A percentile compares a stretch with the other conserved stretches of the same genome.
phyloP scores from a whole-genome alignment of 2,329 filamentous ascomycete genomes.

The Talaromyces sp. region DNA sequence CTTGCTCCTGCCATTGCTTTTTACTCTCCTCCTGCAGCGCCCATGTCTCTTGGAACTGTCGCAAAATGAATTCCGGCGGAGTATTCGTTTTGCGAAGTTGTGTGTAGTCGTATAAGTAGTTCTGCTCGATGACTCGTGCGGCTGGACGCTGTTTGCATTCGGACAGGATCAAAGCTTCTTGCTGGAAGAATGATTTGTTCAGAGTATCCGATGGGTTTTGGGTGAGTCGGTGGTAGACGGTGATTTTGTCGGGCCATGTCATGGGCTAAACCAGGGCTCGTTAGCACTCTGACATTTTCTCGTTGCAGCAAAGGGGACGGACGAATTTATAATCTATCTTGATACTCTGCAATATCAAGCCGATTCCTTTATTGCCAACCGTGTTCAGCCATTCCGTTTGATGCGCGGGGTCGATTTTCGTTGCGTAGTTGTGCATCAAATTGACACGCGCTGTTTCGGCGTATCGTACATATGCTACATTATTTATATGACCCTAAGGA shows the following conservation, averaged over 20 bases:
- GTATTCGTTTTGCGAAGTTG: constrained; percentile 52
- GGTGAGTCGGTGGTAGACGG: constrained; percentile 75
- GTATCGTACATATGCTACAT: constrained; percentile 77
- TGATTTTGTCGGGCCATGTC: constrained; percentile 76
- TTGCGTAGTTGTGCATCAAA: constrained; percentile 69
- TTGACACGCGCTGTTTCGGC: constrained; percentile 78
- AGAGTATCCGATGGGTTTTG: constrained; percentile 44
- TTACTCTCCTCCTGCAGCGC: constrained; percentile 60
- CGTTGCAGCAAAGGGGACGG: constrained; percentile 28
- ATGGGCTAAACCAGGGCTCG: constrained; percentile 59
- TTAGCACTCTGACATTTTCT: background rate
- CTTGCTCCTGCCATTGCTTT: constrained; percentile 50
- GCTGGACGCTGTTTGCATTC: constrained; percentile 70
- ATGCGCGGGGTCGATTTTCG: constrained; percentile 60
- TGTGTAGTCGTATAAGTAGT: constrained; percentile 73
- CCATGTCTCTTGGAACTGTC: constrained; percentile 59
- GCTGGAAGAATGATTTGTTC: constrained; percentile 34
- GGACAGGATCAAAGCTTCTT: constrained; percentile 67
- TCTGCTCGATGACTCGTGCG: constrained; percentile 72
- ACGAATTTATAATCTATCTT: constrained; percentile 86
- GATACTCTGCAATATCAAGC: constrained; percentile 76
- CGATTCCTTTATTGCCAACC: constrained; percentile 62
- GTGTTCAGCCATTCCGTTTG: constrained; percentile 65
- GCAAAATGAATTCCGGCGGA: constrained; percentile 60
- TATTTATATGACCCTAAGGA: constrained; percentile 67